Evolutionary conservation across 768 basidiomycete genomes (phyloP), one percentile per base, ranked within the genome.

Genomic region (Amanita inopinata): DNA sequence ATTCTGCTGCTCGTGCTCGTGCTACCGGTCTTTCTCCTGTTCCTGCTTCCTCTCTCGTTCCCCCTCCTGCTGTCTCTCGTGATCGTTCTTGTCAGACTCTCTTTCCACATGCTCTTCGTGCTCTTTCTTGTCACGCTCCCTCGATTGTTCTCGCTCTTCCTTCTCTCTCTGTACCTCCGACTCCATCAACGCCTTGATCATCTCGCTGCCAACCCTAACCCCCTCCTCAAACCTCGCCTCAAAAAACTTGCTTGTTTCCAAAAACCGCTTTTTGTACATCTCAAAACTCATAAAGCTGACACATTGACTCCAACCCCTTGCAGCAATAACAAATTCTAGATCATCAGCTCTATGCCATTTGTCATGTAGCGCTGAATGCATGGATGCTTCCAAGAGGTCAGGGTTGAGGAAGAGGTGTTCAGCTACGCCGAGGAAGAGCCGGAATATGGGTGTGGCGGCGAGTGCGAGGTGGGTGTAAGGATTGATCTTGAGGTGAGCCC

Each of bases 371-470:
- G 83, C 86, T 0, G 89, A 83, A 32, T 78, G 64, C 33, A 97
- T 70, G 0, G 93, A 84, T 1, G 69, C 62, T 42, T 79, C 69
- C 12, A 96, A 65, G 2, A 84, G 67, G 0, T 63, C 53, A 1
- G 69, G 66, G 0, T 78, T 80, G 33, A 85, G 72, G 66, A 97
- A 99, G 8, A 99, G 74, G 60, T 93, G 87, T 60, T 98, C 96
- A 8, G 94, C 89, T 9, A 97, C 91, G 22, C 94, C 94, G 38
- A 99, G 83, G 81, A 94, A 97, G 48, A 99, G 72, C 40, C 92
- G 77, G 65, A 99, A 99, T 25, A 98, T 75, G 0, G 96, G 96
- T 2, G 93, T 99, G 5, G 92, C 94, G 0, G 94, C 94, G 33
- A 98, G 78, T 5, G 83, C 74, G 48, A 98, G 78, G 64, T 98